Conservation (phyloP, 305 asterid species). For the Coffea humblotiana region DNA sequence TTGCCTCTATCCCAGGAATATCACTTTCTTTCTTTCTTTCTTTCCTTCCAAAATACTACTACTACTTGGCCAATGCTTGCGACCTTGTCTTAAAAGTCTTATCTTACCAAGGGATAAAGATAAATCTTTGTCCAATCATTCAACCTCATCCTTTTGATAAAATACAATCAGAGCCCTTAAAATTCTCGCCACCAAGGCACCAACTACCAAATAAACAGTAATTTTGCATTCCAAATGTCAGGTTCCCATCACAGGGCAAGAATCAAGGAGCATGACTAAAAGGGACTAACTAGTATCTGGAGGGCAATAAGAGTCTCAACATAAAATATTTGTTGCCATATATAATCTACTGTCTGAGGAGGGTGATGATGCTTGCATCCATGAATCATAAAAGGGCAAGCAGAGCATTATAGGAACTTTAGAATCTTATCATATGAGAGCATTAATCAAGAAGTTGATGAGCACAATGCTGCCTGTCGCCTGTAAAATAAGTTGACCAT, state of each 20-base stretch:
- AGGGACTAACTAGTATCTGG: no score
- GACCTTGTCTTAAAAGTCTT: slow-evolving; percentile 15
- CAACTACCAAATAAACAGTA: no score
- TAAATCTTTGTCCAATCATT: slow-evolving; percentile 19
- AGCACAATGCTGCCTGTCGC: neutral
- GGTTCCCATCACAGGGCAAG: no score
- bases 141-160: neutral
- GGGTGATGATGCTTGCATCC: neutral
- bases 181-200: neutral
- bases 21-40: slow-evolving; percentile 25
- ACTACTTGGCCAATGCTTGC: slow-evolving; percentile 17
- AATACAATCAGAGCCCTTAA: neutral
- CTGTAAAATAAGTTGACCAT: neutral
- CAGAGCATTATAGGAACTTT: neutral
- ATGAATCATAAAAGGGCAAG: neutral
- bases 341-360: neutral
- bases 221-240: no score
- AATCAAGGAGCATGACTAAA: no score
- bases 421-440: neutral
- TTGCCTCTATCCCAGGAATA: neutral
- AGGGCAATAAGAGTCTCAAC: no score
- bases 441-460: neutral
- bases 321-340: neutral
- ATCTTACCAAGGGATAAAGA: neutral
- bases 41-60: slow-evolving; percentile 11